phyloP scores from a whole-genome alignment of 805 yeast species.

The Dipodascus albidus region DNA sequence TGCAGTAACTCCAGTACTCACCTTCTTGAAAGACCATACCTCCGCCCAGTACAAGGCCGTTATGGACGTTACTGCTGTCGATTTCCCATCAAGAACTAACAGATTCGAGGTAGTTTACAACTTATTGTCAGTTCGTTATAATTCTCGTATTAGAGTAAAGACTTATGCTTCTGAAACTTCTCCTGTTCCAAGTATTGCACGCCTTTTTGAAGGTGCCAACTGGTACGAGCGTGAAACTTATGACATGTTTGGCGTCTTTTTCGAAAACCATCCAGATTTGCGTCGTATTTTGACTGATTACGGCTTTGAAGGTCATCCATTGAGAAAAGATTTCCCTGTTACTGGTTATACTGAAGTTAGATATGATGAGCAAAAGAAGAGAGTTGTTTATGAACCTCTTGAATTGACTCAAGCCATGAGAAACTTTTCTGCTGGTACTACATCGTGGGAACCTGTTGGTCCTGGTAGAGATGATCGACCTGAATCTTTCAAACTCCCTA shows the following conservation, averaged over 20 bases:
- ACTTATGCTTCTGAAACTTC: conserved; percentile 77
- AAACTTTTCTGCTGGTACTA: conserved; percentile 77
- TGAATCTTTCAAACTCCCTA: conserved; percentile 68
- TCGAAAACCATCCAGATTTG: conserved; percentile 81
- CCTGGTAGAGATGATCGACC: conserved; percentile 77
- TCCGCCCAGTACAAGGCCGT: conserved; percentile 69
- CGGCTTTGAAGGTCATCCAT: conserved; percentile 87
- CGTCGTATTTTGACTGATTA: conserved; percentile 86
- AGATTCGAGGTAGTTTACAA: conserved; percentile 84
- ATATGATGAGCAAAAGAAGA: conserved; percentile 83
- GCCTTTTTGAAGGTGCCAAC: conserved; percentile 67
- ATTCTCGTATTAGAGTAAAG: conserved; percentile 79
- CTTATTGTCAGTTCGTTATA: conserved; percentile 67
- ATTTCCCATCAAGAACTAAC: conserved; percentile 72
- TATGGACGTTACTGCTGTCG: conserved; percentile 78
- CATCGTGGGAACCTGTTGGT: conserved; percentile 89
- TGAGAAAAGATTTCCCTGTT: conserved; percentile 86
- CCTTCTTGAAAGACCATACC: conserved; percentile 66
- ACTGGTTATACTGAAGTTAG: conserved; percentile 86
- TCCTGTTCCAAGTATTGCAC: conserved; percentile 71
- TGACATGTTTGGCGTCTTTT: conserved; percentile 78
- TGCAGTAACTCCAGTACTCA: conserved; percentile 59
- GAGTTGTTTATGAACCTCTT: conserved; percentile 80
- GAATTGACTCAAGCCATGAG: conserved; percentile 90
- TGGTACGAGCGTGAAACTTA: conserved; percentile 89